Evolutionary conservation across 768 basidiomycete genomes (phyloP).

Genomic region (Suillus weaverae): DNA sequence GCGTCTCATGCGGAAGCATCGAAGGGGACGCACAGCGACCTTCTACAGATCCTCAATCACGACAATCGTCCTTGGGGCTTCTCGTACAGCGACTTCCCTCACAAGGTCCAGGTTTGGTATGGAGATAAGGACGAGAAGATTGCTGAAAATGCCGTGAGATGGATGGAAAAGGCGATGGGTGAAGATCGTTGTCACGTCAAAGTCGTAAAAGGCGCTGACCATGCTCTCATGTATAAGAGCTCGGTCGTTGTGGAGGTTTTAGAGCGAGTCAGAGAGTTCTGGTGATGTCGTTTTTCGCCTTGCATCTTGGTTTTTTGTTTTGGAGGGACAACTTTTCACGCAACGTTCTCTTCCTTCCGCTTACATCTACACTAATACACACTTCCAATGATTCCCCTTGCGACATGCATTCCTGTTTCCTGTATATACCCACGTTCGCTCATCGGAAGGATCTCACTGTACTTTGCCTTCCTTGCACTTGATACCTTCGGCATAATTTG

Average conservation of each 20-base stretch:
- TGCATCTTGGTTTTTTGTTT: slow-evolving; percentile 8
- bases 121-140: slow-evolving; percentile 95
- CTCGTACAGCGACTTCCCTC: slow-evolving; percentile 77
- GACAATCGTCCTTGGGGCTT: slow-evolving; percentile 90
- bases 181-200: slow-evolving; percentile 72
- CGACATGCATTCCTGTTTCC: slow-evolving; percentile 21
- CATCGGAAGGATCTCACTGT: slow-evolving; percentile 32
- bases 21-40: slow-evolving; percentile 86
- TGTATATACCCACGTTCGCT: slow-evolving; percentile 15
- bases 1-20: slow-evolving; percentile 95
- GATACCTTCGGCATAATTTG: slow-evolving; percentile 30
- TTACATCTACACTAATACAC: slow-evolving; percentile 7
- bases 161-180: slow-evolving; percentile 89
- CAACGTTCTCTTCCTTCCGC: slow-evolving; percentile 12
- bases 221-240: slow-evolving; percentile 91
- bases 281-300: slow-evolving; percentile 32
- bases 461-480: slow-evolving; percentile 25
- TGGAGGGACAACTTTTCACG: slow-evolving; percentile 21
- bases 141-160: slow-evolving; percentile 83
- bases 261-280: slow-evolving; percentile 63
- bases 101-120: slow-evolving; percentile 84
- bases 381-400: slow-evolving; percentile 5
- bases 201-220: slow-evolving; percentile 86
- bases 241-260: slow-evolving; percentile 83
- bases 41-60: slow-evolving; percentile 89